Base-by-base conservation (phyloP, 2,329 filamentous ascomycete species). In the Fusarium gaditjirri region DNA sequence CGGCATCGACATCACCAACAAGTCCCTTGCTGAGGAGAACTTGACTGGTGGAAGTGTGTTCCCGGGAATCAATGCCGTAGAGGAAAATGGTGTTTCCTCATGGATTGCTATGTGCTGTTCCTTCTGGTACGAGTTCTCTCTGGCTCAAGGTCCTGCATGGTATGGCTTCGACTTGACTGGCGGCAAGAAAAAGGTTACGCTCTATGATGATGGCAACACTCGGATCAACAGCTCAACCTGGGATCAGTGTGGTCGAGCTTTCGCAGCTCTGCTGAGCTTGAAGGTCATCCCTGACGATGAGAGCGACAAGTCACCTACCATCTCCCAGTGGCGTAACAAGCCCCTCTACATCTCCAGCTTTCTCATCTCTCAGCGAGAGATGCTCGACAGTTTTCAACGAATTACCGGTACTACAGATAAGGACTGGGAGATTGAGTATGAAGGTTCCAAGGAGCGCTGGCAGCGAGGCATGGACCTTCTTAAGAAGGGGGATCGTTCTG, bases 201-300 rank as follows among this genome's bases (percentile, higher is more conserved):
- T 88, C n/a, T 88, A 83, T 63, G 89, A 89, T 66, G 87, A 89
- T 33, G 91, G 91, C 1, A 84, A 83, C 25, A 85, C 83, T 3
- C 84, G 80, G 59, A 87, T 91, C 74, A 88, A 86, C 68, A 86
- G 83, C 1, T 88, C 86, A 17, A 92, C 91, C 0, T 89, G 87
- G 84, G 72, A 81, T 10, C 90, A 92, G 80, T 84, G 85, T 53
- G 90, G 87, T 0, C 82, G 86, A 2, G 89, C 87, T 0, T 82
- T 90, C 17, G 88, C 88, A 3, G 80, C 76, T 0, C 75, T 88
- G 0, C 75, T 89, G 3, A 84, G 81, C 43, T 77, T 88, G 3
- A 84, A 84, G 36, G 80, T 81, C 52, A 75, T 85, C 81, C 85
- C 73, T 85, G 85, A 69, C 76, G 83, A 71, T 74, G 23, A 80